Percentiles rank a stretch among this genome's conserved stretches.
Evolutionary conservation across 345 rosid species (phyloP).

Genomic region (Mallotus nudiflorus): DNA sequence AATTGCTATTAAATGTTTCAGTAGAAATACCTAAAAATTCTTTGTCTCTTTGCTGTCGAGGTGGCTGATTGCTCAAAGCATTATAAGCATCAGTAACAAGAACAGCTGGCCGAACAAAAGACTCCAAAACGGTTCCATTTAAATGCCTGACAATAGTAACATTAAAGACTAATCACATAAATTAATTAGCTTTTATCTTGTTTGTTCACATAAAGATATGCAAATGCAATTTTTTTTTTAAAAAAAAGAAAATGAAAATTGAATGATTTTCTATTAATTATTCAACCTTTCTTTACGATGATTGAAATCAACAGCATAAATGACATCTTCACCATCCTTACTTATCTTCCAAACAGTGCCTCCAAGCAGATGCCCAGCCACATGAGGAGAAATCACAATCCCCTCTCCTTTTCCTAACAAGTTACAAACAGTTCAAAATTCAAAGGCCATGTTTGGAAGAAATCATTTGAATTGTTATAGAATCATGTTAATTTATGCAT

Average conservation of each 20-base stretch:
- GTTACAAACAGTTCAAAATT: neutral
- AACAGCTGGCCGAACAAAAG: conserved; percentile 95
- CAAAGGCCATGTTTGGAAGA: too few relatives aligned
- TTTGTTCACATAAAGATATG: neutral
- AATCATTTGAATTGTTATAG: too few relatives aligned
- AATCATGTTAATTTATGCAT: too few relatives aligned
- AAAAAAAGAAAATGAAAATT: conserved; percentile 2
- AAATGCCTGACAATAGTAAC: conserved; percentile 63
- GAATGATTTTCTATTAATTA: conserved; percentile 5
- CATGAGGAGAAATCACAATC: conserved; percentile 93
- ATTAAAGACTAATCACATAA: neutral
- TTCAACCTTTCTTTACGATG: conserved; percentile 89
- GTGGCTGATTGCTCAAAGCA: conserved; percentile 80
- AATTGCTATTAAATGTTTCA: neutral
- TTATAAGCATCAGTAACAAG: conserved; percentile 90
- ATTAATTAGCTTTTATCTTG: neutral
- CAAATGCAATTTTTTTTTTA: too few relatives aligned
- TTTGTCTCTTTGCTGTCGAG: conserved; percentile 81
- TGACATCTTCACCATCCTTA: conserved; percentile 96
- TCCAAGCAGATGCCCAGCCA: conserved; percentile 94
- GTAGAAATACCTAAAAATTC: conserved; percentile 60
- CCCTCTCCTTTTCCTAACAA: conserved; percentile 91
- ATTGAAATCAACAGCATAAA: conserved; percentile 96
- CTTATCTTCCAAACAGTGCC: conserved; percentile 97
- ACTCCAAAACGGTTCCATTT: conserved; percentile 91